A percentile compares a stretch with the other conserved stretches of the same genome.
Conservation (phyloP, 139 green algal genomes). For the Eudorina sp. region DNA sequence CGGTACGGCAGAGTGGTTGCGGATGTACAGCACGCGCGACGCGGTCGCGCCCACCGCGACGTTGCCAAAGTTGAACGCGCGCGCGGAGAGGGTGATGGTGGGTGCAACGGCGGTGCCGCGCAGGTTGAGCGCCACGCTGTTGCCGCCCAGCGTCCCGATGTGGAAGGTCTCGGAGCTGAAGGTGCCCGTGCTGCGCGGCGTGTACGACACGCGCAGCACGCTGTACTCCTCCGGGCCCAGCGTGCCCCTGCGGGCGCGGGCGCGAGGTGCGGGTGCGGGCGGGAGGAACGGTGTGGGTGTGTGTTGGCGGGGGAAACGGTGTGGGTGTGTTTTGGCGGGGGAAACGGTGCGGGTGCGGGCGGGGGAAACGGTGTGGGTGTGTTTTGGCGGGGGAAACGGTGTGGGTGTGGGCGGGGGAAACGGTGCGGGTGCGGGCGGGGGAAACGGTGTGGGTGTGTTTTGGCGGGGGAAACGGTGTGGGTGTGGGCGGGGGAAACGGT, state of each 20-base stretch:
- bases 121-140: slow-evolving; percentile 60
- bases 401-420: no score
- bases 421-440: no score
- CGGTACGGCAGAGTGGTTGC: slow-evolving; percentile 69
- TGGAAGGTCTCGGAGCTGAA: slow-evolving; percentile 73
- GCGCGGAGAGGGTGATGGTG: slow-evolving; percentile 60
- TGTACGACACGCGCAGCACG: slow-evolving; percentile 67
- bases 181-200: slow-evolving; percentile 63
- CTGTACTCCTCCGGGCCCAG: slow-evolving; percentile 67
- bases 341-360: no score
- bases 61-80: slow-evolving; percentile 76
- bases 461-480: no score
- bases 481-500: no score
- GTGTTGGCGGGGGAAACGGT: not conserved
- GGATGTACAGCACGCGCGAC: slow-evolving; percentile 72
- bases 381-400: no score
- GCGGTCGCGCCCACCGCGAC: slow-evolving; percentile 46
- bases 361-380: no score
- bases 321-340: no score
- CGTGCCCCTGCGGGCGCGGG: slow-evolving; percentile 45
- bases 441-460: no score
- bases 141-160: slow-evolving; percentile 71
- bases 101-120: slow-evolving; percentile 65
- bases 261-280: not conserved
- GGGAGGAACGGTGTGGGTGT: not conserved